Percentiles rank a stretch among this genome's conserved stretches.
phyloP scores from a whole-genome alignment of 2,329 filamentous ascomycete genomes.

The Epichloe elymi region DNA sequence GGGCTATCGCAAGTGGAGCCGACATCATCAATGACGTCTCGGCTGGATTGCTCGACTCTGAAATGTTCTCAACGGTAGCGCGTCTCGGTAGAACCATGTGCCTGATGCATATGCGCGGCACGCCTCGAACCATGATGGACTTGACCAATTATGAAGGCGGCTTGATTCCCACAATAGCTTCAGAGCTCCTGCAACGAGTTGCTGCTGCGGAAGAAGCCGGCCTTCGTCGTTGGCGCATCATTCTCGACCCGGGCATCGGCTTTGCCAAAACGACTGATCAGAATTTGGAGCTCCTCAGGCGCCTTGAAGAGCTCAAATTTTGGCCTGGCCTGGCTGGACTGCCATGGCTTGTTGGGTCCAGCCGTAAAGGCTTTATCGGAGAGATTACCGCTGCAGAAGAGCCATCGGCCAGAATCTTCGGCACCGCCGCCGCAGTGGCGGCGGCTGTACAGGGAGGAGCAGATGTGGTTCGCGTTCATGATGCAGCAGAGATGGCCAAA shows the following conservation, averaged over 20 bases:
- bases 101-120: constrained; percentile 91
- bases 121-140: constrained; percentile 65
- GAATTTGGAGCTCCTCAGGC: constrained; percentile 67
- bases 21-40: constrained; percentile 94
- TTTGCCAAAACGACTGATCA: constrained; percentile 78
- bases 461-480: constrained; percentile 86
- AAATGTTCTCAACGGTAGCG: constrained; percentile 74
- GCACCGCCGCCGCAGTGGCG: constrained; percentile 78
- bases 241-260: constrained; percentile 85
- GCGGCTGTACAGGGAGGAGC: constrained; percentile 74
- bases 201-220: constrained; percentile 65
- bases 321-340: constrained; percentile 54
- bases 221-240: constrained; percentile 82
- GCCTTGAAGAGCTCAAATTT: constrained; percentile 48
- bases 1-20: constrained; percentile 64
- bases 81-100: constrained; percentile 63
- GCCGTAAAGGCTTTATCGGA: constrained; percentile 82
- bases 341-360: constrained; percentile 82
- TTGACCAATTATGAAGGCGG: constrained; percentile 57
- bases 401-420: constrained; percentile 58
- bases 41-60: constrained; percentile 61
- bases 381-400: constrained; percentile 62
- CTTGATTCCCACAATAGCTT: constrained; percentile 49
- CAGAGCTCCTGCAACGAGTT: constrained; percentile 59
- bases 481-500: constrained; percentile 73